A percentile compares a stretch with the other conserved stretches of the same genome.
phyloP scores from a whole-genome alignment of 306 rosid species.

The Gleditsia sinensis region DNA sequence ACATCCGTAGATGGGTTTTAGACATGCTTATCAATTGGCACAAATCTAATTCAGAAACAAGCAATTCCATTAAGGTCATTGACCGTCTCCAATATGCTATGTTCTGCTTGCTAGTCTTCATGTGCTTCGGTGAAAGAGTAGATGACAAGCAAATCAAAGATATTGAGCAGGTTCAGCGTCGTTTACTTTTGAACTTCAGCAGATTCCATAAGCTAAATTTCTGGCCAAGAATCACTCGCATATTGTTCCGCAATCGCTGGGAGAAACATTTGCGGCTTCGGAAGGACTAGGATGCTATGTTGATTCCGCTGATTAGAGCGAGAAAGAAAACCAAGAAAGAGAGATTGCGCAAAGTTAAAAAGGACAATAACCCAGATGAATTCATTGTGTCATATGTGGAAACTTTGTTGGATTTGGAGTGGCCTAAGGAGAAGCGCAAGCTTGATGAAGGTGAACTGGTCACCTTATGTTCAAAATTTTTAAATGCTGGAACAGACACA shows the following conservation, averaged over 20 bases:
- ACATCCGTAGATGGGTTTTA: not conserved
- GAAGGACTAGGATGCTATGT: not conserved
- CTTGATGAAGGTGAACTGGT: not conserved
- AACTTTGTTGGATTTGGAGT: not conserved
- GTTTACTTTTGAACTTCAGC: not conserved
- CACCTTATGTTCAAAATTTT: not conserved
- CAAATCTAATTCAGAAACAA: not conserved
- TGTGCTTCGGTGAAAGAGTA: not conserved
- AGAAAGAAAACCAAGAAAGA: slow-evolving; percentile 10
- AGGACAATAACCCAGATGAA: not conserved
- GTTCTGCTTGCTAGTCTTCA: slow-evolving; percentile 5
- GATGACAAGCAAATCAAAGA: not conserved
- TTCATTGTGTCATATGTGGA: not conserved
- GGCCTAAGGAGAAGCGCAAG: not conserved
- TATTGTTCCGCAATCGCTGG: not conserved
- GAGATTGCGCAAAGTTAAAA: not conserved
- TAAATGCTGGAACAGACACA: not conserved
- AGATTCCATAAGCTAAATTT: not conserved
- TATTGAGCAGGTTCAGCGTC: not conserved
- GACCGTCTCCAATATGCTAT: not conserved
- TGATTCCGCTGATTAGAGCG: not conserved
- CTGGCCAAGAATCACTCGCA: not conserved
- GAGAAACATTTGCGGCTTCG: not conserved
- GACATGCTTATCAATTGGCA: not conserved
- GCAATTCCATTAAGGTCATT: not conserved